Conservation (phyloP, 805 yeast species). For the Candida nanaspora region DNA sequence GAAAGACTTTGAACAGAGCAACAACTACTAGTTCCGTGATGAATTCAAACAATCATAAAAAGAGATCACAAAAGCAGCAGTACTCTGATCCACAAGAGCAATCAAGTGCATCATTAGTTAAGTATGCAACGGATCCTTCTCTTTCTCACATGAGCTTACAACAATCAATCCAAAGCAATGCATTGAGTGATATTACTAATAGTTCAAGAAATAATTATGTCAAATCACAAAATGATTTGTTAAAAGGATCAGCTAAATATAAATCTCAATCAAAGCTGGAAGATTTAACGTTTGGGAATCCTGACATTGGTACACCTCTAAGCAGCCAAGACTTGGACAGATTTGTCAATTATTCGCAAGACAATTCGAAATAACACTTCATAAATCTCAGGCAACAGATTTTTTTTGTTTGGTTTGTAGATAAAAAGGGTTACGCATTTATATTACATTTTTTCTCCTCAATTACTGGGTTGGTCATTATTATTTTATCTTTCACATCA, state of each 20-base stretch:
- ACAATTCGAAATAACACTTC: neutral
- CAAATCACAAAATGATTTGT: neutral
- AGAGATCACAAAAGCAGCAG: neutral
- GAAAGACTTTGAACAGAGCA: constrained; percentile 10
- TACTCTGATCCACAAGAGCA: constrained; percentile 1
- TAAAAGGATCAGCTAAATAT: too few relatives aligned
- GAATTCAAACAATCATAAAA: neutral
- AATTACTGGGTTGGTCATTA: too few relatives aligned
- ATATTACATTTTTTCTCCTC: too few relatives aligned
- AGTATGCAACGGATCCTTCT: constrained; percentile 1
- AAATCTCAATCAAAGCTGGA: too few relatives aligned
- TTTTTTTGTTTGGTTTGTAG: too few relatives aligned
- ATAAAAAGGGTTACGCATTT: too few relatives aligned
- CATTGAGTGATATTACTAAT: neutral
- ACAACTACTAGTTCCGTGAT: constrained; percentile 9
- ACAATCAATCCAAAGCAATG: too few relatives aligned
- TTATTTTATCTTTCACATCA: too few relatives aligned
- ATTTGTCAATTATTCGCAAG: neutral
- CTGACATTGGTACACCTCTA: too few relatives aligned
- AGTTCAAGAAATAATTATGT: neutral
- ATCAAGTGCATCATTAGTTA: neutral
- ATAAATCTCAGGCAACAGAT: too few relatives aligned
- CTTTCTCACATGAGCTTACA: neutral
- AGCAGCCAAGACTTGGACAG: neutral
- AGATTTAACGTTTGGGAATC: too few relatives aligned